Evolutionary conservation across 495 filamentous ascomycete species (phyloP), one percentile per base, ranked within the genome.

Genomic region (Durotheca rogersii): DNA sequence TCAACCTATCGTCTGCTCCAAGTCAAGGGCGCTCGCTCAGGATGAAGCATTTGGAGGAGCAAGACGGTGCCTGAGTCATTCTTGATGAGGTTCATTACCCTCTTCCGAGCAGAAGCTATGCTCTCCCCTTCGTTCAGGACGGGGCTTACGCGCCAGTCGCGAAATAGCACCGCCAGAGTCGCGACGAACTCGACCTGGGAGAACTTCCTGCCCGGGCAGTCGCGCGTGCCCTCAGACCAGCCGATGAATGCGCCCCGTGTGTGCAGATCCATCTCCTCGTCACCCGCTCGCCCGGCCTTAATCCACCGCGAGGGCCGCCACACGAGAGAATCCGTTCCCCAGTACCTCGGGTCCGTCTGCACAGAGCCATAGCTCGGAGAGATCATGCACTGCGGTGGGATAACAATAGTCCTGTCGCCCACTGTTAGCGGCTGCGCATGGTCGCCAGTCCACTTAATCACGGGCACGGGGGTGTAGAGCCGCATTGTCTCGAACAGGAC

Each of bases 131-230:
- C 11, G 7, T 34, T 11, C 11, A 14, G 15, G 4, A 63, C 56
- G 0, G 69, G 66, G 0, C 57, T 50, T 4, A 71, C 71, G 5
- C 53, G 41, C 54, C 66, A 65, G 19, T 68, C 47, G 2, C 63
- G 54, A 47, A 82, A 75, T 4, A 81, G 35, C 1, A 51, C 50
- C 1, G 69, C 71, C 44, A 81, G 61, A 0, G 64, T 62, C 0
- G 75, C 76, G 1, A 80, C 78, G 47, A 78, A 77, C 52, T 82
- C 78, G 0, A 80, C 79, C 51, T 79, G 70, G 0, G 72, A 62
- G 48, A 81, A 76, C 42, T 76, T 80, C 54, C 66, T 67, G 0
- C 78, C 79, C 1, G 76, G 74, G 40, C 77, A 81, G 25, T 71
- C 54, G 0, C 72, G 61, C 1, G 67, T 52, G 9, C 77, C 77